Evolutionary conservation across 2,329 filamentous ascomycete genomes (phyloP).

Genomic region (Nigrospora oryzae): DNA sequence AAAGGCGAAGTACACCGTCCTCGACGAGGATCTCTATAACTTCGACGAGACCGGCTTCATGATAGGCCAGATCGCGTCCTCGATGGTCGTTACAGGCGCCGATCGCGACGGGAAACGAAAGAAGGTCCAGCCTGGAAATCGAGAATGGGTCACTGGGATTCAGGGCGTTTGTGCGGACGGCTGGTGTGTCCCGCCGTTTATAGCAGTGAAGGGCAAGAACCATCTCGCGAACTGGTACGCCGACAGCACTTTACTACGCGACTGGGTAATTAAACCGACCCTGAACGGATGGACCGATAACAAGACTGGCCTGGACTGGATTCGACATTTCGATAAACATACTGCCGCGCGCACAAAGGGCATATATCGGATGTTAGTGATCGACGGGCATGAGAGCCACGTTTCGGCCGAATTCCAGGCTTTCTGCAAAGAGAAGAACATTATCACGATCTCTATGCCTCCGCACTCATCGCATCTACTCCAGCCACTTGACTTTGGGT

Average conservation of each 20-base stretch:
- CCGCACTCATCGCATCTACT: too few relatives aligned
- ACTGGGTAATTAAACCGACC: neutral
- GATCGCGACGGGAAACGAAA: neutral
- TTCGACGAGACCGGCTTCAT: slow-evolving; percentile 1
- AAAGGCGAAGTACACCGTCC: neutral
- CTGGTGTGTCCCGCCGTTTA: slow-evolving; percentile 5
- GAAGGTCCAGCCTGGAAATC: slow-evolving; percentile 7
- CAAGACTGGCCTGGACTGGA: neutral
- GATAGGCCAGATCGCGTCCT: neutral
- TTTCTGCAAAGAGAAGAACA: too few relatives aligned
- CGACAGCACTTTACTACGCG: neutral
- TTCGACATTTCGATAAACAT: neutral
- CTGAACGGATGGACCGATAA: neutral
- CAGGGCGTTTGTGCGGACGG: slow-evolving; percentile 8
- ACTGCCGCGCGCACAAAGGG: slow-evolving; percentile 9
- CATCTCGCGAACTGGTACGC: slow-evolving; percentile 2
- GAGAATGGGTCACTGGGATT: slow-evolving; percentile 17
- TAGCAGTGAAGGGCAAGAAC: slow-evolving; percentile 1
- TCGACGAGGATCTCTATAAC: neutral
- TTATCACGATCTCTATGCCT: too few relatives aligned
- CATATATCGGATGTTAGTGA: neutral
- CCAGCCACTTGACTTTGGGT: too few relatives aligned
- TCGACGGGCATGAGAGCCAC: too few relatives aligned
- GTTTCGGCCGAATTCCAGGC: too few relatives aligned
- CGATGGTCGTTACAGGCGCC: neutral